These are phyloP conservation scores for Oenanthe javanica DNA, from an alignment of 140 eudicot species.

Conservation along the genomic window DNA sequence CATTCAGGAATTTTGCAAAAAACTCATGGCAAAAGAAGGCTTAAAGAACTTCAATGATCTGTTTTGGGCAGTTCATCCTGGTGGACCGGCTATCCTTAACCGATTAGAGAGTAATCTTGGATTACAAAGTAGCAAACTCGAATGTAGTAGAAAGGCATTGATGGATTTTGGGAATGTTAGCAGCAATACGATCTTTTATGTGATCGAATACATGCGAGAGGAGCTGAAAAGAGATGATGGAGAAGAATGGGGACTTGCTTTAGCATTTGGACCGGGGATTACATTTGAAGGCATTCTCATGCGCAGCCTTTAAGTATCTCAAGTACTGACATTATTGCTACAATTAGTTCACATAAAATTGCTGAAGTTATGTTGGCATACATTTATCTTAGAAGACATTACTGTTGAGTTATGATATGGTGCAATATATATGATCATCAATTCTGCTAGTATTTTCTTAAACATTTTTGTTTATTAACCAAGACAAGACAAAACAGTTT, in stretches of 20 bases:
- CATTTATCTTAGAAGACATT: neutral
- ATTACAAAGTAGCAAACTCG: conserved; percentile 41
- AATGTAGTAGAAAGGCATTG: conserved; percentile 80
- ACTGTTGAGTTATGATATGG: neutral
- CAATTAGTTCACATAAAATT: neutral
- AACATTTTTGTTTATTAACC: too few relatives aligned
- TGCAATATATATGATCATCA: neutral
- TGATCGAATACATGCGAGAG: conserved; percentile 84
- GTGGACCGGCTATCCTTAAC: conserved; percentile 92
- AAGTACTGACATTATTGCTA: neutral
- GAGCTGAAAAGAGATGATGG: conserved; percentile 50
- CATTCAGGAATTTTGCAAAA: conserved; percentile 76
- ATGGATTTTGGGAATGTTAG: conserved; percentile 96
- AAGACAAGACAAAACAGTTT: too few relatives aligned
- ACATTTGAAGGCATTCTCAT: conserved; percentile 91
- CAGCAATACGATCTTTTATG: conserved; percentile 84
- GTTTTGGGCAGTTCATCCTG: conserved; percentile 97
- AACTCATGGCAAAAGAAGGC: conserved; percentile 45
- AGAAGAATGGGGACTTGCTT: conserved; percentile 88
- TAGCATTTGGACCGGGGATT: conserved; percentile 95
- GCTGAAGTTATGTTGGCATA: neutral
- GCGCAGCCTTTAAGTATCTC: conserved; percentile 38
- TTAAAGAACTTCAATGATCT: conserved; percentile 57
- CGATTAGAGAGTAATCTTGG: conserved; percentile 54
- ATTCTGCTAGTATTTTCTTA: neutral